Evolutionary conservation across 2,329 filamentous ascomycete genomes (phyloP).

Genomic region (Penicillium sp.): DNA sequence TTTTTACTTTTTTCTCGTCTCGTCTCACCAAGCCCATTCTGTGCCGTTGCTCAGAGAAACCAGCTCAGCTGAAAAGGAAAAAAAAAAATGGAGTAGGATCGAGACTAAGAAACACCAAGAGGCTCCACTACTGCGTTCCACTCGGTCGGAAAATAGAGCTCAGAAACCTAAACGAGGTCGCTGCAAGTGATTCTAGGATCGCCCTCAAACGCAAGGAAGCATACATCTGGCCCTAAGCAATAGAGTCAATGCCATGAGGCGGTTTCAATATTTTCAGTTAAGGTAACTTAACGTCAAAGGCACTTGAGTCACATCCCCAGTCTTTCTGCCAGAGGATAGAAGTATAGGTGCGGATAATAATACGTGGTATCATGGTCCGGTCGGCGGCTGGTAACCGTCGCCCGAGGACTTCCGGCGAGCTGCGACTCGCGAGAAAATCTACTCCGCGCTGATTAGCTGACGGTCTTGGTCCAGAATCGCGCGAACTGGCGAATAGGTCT

Average conservation of each 20-base stretch:
- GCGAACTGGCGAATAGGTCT: neutral
- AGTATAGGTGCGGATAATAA: neutral
- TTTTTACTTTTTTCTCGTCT: constrained; percentile 4
- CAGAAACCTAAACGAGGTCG: constrained; percentile 20
- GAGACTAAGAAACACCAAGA: constrained; percentile 27
- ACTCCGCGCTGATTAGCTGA: neutral
- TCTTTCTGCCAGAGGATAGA: neutral
- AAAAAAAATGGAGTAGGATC: constrained; percentile 30
- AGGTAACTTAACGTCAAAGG: neutral
- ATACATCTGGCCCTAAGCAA: constrained; percentile 11
- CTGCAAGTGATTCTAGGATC: constrained; percentile 27
- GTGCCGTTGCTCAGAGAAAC: constrained; percentile 19
- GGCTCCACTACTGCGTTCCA: constrained; percentile 31
- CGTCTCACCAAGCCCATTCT: constrained; percentile 21
- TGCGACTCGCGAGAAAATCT: neutral
- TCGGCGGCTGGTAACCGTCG: neutral
- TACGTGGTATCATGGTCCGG: neutral
- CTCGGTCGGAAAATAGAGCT: constrained; percentile 36
- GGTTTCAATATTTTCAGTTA: neutral
- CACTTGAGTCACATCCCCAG: neutral
- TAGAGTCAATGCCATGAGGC: constrained; percentile 3
- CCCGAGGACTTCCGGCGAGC: neutral
- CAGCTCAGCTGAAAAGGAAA: constrained; percentile 21
- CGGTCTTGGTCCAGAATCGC: neutral
- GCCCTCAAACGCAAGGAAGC: constrained; percentile 20